These are phyloP conservation scores for Sarocladium oryzae DNA, from an alignment of 2,329 filamentous ascomycete genomes.

Conservation along the genomic window DNA sequence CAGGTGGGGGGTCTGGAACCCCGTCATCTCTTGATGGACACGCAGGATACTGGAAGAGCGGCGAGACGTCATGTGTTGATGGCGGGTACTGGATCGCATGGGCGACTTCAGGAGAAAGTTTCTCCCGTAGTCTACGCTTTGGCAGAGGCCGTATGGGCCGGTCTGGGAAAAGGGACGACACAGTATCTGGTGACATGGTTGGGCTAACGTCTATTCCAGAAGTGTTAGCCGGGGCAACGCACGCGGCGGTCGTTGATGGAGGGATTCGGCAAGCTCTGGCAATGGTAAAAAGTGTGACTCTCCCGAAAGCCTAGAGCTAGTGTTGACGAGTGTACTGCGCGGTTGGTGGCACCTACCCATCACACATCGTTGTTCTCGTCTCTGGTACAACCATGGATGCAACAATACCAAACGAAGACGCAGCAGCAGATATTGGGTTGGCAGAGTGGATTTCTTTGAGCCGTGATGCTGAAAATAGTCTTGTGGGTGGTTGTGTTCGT, in stretches of 20 bases:
- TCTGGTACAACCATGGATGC: background rate
- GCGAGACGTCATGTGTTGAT: slow-evolving; percentile 60
- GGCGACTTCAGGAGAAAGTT: slow-evolving; percentile 77
- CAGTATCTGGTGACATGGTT: slow-evolving; percentile 65
- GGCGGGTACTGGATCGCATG: slow-evolving; percentile 78
- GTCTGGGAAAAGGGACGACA: slow-evolving; percentile 77
- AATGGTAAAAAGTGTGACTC: too few species aligned
- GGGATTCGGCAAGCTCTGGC: too few species aligned
- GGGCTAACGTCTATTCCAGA: slow-evolving; percentile 34
- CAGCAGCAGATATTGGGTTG: background rate
- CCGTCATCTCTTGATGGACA: slow-evolving; percentile 47
- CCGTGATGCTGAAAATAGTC: background rate
- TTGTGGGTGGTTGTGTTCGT: slow-evolving; percentile 3
- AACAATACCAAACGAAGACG: background rate
- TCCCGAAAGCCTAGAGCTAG: background rate
- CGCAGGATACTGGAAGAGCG: slow-evolving; percentile 61
- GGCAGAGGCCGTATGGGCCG: slow-evolving; percentile 90
- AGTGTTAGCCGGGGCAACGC: slow-evolving; percentile 5
- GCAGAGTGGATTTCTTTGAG: slow-evolving; percentile 5
- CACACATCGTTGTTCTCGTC: slow-evolving; percentile 25
- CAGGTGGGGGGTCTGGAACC: slow-evolving; percentile 4
- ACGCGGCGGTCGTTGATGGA: too few species aligned
- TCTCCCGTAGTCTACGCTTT: slow-evolving; percentile 79
- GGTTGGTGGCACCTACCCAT: slow-evolving; percentile 31
- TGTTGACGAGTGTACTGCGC: background rate